Evolutionary conservation across 2,329 filamentous ascomycete species (phyloP), one percentile per base, ranked within the genome.

Genomic region (Metarhizium album): DNA sequence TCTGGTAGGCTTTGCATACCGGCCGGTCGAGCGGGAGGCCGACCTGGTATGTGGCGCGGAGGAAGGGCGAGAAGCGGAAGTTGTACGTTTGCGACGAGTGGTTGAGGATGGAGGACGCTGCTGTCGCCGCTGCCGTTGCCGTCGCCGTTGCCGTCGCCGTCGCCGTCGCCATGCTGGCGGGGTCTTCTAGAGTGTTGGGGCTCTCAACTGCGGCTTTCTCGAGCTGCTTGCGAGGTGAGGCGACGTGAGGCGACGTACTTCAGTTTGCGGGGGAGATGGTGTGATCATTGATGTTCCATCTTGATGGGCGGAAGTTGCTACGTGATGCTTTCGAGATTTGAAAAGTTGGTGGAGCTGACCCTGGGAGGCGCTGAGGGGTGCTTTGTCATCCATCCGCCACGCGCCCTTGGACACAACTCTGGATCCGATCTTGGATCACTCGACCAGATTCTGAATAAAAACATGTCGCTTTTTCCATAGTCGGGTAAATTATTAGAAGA

Each of bases 1-100:
- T 80, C 54, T 86, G 77, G 72, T 89, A 96, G 53, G 90, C 84
- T 64, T 87, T 88, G 74, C 93, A 97, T 64, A 87, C 75, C 42
- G 90, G 88, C 0, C 86, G 80, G 65, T 87, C 82, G 37, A 85
- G 79, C 22, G 87, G 81, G 48, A 95, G 83, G 56, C 87, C 86
- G 69, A 94, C 90, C 55, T 89, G 83, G 69, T 93, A 90, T 58
- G 86, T 90, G 54, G 82, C 75, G 57, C 84, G 84, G 37, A 95
- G 81, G 71, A 95, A 95, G 45, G 88, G 85, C 31, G 82, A 84
- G 76, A 96, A 95, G 67, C 80, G 80, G 74, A 96, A 95, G 59
- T 74, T 80, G 71, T 87, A 86, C 53, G 66, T 60, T 4, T 74
- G 73, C 4, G 75, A 67, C 52, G 71, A 66, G 68, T 81, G 81